These are phyloP conservation scores for Linum tenue DNA, from an alignment of 345 rosid genomes.

Conservation along the genomic window DNA sequence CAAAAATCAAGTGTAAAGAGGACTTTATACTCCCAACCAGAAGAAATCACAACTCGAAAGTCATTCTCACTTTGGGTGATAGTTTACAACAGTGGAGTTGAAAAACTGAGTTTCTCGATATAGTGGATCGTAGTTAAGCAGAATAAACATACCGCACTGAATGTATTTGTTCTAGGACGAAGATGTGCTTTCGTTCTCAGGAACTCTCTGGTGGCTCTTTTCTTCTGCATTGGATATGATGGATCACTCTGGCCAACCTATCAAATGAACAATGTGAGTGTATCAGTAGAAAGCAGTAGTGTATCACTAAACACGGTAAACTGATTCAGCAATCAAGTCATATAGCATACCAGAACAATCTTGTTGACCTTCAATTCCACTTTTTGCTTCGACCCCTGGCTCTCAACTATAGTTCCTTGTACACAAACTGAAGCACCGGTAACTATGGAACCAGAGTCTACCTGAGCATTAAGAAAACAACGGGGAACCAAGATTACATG, in stretches of 20 bases:
- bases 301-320: not conserved
- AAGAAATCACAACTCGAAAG: too few species aligned
- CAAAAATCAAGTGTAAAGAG: not conserved
- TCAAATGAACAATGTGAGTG: not conserved
- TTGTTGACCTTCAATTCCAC: constrained; percentile 80
- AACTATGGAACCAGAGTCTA: constrained; percentile 66
- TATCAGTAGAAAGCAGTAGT: constrained; percentile 1
- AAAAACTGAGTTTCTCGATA: not conserved
- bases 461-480: constrained; percentile 23
- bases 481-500: not conserved
- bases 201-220: constrained; percentile 82
- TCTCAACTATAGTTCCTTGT: constrained; percentile 68
- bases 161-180: constrained; percentile 93
- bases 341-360: constrained; percentile 50
- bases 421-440: constrained; percentile 84
- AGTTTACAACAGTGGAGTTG: not conserved
- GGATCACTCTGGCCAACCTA: constrained; percentile 90
- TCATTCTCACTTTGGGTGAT: not conserved
- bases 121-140: not conserved
- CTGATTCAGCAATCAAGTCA: not conserved
- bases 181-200: constrained; percentile 96
- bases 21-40: not conserved
- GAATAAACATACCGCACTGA: constrained; percentile 64
- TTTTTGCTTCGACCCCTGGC: constrained; percentile 92
- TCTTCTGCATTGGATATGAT: constrained; percentile 92